Evolutionary conservation across 805 yeast species (phyloP).

Genomic region (Hanseniaspora mollemarum): DNA sequence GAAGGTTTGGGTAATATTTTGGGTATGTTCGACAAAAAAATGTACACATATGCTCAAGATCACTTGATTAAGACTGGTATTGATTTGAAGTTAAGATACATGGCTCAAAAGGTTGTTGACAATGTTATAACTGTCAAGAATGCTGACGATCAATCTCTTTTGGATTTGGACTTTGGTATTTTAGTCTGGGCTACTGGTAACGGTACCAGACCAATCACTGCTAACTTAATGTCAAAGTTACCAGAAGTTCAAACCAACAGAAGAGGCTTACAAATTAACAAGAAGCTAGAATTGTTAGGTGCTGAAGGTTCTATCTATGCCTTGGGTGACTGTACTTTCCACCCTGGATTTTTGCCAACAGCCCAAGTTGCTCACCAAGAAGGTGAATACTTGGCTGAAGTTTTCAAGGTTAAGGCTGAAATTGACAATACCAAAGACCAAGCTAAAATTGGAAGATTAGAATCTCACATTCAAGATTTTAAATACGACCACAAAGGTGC

Average conservation of each 20-base stretch:
- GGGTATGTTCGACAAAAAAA: constrained; percentile 56
- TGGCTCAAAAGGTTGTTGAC: constrained; percentile 75
- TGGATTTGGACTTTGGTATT: constrained; percentile 77
- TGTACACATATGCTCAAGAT: constrained; percentile 68
- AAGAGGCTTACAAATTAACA: constrained; percentile 82
- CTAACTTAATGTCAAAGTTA: constrained; percentile 53
- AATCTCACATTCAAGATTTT: constrained; percentile 47
- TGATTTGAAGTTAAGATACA: constrained; percentile 67
- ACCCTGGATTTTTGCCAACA: constrained; percentile 82
- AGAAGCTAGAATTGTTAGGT: constrained; percentile 71
- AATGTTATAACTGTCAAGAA: constrained; percentile 58
- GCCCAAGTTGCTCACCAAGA: constrained; percentile 97
- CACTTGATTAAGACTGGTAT: constrained; percentile 60
- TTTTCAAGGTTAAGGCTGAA: constrained; percentile 53
- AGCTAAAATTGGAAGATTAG: constrained; percentile 36
- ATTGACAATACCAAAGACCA: constrained; percentile 39
- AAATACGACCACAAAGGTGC: constrained; percentile 84
- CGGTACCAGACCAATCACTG: constrained; percentile 68
- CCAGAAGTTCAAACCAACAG: constrained; percentile 74
- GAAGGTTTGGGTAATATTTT: constrained; percentile 88
- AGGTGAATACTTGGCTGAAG: constrained; percentile 67
- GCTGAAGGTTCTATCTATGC: constrained; percentile 67
- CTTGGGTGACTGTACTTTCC: constrained; percentile 85
- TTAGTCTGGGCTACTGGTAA: constrained; percentile 98
- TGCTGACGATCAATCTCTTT: constrained; percentile 54